phyloP scores from a whole-genome alignment of 176 grass and related monocot genomes.

The Oryza meyeriana region DNA sequence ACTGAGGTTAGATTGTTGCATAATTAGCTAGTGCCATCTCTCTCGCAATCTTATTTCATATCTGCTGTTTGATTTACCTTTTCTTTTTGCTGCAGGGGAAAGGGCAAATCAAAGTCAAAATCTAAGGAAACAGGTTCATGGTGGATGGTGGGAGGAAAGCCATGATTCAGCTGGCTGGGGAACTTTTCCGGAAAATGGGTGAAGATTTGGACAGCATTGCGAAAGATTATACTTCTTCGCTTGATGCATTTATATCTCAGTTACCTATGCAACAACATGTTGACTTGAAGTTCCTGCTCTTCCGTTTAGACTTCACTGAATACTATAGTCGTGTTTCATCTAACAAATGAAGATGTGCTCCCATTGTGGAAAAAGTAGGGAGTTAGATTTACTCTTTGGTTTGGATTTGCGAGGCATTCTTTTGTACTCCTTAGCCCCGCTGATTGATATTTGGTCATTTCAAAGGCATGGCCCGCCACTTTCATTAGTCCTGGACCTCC shows the following conservation, averaged over 20 bases:
- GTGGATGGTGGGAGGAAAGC: constrained; percentile 74
- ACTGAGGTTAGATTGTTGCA: constrained; percentile 54
- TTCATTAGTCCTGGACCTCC: not conserved
- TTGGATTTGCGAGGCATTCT: constrained; percentile 29
- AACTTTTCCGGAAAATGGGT: constrained; percentile 85
- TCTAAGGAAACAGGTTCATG: constrained; percentile 54
- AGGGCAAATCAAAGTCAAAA: constrained; percentile 63
- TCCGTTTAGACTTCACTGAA: constrained; percentile 92
- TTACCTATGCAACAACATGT: constrained; percentile 92
- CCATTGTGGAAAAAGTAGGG: constrained; percentile 24
- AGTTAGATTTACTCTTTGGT: constrained; percentile 26
- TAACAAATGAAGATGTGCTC: constrained; percentile 48
- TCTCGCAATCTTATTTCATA: not conserved
- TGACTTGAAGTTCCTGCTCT: constrained; percentile 90
- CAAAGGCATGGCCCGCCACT: constrained; percentile 5
- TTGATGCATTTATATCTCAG: constrained; percentile 84
- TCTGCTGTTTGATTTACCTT: constrained; percentile 25
- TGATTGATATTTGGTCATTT: constrained; percentile 32
- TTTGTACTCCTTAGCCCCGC: constrained; percentile 26
- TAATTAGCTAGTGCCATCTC: constrained; percentile 22
- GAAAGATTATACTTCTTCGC: constrained; percentile 83
- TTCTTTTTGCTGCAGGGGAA: constrained; percentile 59
- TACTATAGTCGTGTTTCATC: constrained; percentile 68
- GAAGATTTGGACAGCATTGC: constrained; percentile 88
- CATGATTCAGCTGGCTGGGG: constrained; percentile 72